Base-by-base conservation (phyloP, 257 asterid genomes). In the Nicotiana obtusifolia region DNA sequence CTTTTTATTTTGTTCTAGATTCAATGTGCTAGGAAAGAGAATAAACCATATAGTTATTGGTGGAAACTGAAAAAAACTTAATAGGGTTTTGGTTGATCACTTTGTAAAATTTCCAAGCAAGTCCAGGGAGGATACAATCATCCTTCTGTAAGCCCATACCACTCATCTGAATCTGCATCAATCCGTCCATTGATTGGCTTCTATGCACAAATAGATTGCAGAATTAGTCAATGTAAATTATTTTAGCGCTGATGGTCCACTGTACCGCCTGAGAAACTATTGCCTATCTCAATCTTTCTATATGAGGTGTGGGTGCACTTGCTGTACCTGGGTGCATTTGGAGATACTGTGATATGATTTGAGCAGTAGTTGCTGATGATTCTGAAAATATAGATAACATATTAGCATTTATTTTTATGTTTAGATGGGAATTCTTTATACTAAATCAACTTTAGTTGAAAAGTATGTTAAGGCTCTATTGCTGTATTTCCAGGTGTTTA, bases 291-390 rank as follows among this genome's bases (percentile, higher is more conserved):
- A n/a, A 69, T 69, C 53, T 49, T 52, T 41, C 59, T 69, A 73
- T 73, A 73, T 73, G 79, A 47, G 61, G 41, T 73, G 22, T 73
- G 59, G 56, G 37, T 71, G 78, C 60, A 22, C 78, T 71, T 69
- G 7, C 57, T 69, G 57, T 69, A 19, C 53, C 57, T 37, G 53
- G 35, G 33, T 69, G 33, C 59, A 44, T 71, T 71, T 73, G 60
- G 37, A 73, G 60, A 73, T 44, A 20, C 61, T 44, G 8, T 22
- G 22, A 47, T 24, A 4, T 41, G 31, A 44, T 44, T 71, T 41
- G 35, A 20, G 47, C 6, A 2, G 19, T 71, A 2, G 19, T 71
- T 71, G 59, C 22, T 71, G 13, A 68, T n/a, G 78, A 22, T 41
- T 71, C 7, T 41, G 35, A 22, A 71, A 44, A 22, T 22, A 17